Evolutionary conservation across 2,329 filamentous ascomycete species (phyloP), one percentile per base, ranked within the genome.

Genomic region (Neopestalotiopsis sp.): DNA sequence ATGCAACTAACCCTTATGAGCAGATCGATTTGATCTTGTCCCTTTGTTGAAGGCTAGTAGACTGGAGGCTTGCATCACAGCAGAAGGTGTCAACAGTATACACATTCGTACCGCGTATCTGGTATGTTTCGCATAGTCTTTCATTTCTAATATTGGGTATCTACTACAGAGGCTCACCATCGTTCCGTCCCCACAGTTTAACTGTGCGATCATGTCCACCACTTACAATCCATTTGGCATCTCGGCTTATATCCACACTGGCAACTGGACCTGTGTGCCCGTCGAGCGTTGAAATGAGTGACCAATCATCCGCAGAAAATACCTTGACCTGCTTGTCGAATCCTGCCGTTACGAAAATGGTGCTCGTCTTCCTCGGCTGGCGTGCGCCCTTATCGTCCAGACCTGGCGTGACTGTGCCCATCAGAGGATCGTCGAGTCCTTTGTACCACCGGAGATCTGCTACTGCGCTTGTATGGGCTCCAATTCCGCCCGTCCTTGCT

Each of bases 221-320:
- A 78, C 94, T 98, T 30, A 95, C 93, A 79, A 99, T 97, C 94
- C 94, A 99, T 77, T 87, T 92, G 9, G 91, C 93, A 80, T 98
- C 94, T 71, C 87, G 86, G 76, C 92, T 97, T 66, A 97, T 90
- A 82, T 99, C 96, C 13, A 94, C 92, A 74, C 94, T 97, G 66
- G 97, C 89, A 12, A 99, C 95, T 56, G 97, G 96, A 2, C 94
- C 95, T 1, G 94, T 94, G 80, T 99, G 96, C 0, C 95, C 96
- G 74, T 91, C 94, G 69, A 99, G 83, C 17, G 91, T 94, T 81
- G 97, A 97, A 70, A 95, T 90, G 69, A 97, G 82, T 1, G 93
- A 91, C 95, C 96, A 99, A 81, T 99, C 95, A 78, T 99, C 96
- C 2, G 94, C 94, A 6, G 94, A 97, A 81, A 97, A 98, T 73